Evolutionary conservation across 108 stramenopile species (phyloP), one percentile per base, ranked within the genome.

Genomic region (Aurantiochytrium sp.): DNA sequence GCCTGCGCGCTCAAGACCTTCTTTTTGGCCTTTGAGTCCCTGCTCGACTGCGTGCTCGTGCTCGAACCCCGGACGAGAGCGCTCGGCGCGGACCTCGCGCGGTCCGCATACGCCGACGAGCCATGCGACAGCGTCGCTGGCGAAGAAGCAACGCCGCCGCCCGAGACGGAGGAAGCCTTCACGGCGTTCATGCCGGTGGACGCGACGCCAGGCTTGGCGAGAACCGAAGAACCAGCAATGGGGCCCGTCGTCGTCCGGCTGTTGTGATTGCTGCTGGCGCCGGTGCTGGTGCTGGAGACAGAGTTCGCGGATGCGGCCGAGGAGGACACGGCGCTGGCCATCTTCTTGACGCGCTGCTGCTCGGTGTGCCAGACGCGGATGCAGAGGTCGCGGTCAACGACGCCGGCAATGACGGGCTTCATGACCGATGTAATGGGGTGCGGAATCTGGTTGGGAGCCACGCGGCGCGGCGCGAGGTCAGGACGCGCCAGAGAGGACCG

Each of bases 371-470:
- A 65, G 3, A 81, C 73, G 10, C 45, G 12, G 39, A 48, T 81
- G 27, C 73, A 41, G 36, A 81, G 39, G 3, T 81, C 73, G 2
- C 45, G 73, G 45, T 81, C 73, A 15, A 81, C 73, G 10, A 48
- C 45, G 42, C 73, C 73, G n/a, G 73, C 39, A 81, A 81, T 48
- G 45, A 81, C 32, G n/a, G 73, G 73, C 27, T 81, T 48, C 73
- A 81, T 81, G 0, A 81, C 45, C 6, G 45, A 48, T 24, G 73
- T 81, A 24, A 81, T 81, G 27, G 39, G 73, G 30, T 81, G 39
- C 73, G 73, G 39, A 6, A 81, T 81, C 12, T 65, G 59, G 59
- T 65, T 65, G 10, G 59, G 59, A 0, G 59, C 59, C 8, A 65
- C 59, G 32, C 34, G 27, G 15, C 59, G 59, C 1, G 59, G 59